Conservation (phyloP, 495 filamentous ascomycete species). For the Penicillium steckii region DNA sequence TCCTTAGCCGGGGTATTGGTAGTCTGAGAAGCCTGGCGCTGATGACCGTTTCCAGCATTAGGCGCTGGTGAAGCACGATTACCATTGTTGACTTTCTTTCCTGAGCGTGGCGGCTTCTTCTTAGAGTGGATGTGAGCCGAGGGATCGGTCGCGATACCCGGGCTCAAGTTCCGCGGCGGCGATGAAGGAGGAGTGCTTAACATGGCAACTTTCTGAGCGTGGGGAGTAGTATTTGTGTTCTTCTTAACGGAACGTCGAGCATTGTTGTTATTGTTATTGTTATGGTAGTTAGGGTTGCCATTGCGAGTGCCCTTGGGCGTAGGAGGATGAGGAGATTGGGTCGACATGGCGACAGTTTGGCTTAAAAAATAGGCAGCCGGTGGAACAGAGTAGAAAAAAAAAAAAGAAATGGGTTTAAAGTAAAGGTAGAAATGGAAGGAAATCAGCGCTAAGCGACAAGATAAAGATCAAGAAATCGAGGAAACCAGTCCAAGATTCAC, state of each 20-base stretch:
- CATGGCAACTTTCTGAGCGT: conserved; percentile 26
- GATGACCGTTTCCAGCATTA: conserved; percentile 27
- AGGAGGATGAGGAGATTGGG: conserved; percentile 37
- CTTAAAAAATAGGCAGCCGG: conserved; percentile 50
- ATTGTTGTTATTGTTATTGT: conserved; percentile 12
- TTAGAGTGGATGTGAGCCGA: conserved; percentile 34
- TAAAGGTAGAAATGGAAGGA: conserved; percentile 4
- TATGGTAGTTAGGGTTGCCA: conserved; percentile 5
- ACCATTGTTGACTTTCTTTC: conserved; percentile 36
- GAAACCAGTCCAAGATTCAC: conserved; percentile 25
- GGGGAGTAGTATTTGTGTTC: conserved; percentile 27
- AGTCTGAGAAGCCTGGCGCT: conserved; percentile 26
- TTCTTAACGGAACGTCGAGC: conserved; percentile 38
- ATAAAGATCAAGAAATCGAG: conserved; percentile 9
- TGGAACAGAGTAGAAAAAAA: conserved; percentile 20
- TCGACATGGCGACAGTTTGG: conserved; percentile 43
- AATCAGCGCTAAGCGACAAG: conserved; percentile 8
- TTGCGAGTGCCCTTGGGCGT: conserved; percentile 40
- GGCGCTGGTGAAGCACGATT: conserved; percentile 27
- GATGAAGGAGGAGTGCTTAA: conserved; percentile 47
- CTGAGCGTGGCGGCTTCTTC: conserved; percentile 39
- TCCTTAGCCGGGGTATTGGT: conserved; percentile 44
- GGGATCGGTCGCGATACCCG: conserved; percentile 33
- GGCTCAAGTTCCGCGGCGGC: conserved; percentile 39
- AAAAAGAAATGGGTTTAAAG: conserved; percentile 18